phyloP scores from a whole-genome alignment of 1,284 basidiomycete species.

The Entoloma clypeatum region DNA sequence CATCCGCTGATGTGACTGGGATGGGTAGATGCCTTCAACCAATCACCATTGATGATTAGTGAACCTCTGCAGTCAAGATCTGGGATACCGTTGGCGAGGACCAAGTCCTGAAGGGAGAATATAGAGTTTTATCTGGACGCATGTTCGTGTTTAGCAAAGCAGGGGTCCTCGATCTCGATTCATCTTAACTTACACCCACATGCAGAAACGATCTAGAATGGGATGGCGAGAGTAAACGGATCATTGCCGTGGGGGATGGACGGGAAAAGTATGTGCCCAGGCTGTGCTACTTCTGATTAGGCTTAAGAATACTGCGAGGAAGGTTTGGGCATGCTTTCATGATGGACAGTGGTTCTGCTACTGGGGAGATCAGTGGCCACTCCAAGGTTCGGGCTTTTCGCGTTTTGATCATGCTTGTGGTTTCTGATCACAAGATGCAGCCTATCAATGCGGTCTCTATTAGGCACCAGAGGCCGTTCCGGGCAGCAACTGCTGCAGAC shows the following conservation, averaged over 20 bases:
- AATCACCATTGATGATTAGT: background rate
- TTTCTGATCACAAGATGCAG: slow-evolving; percentile 33
- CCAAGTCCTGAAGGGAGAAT: slow-evolving; percentile 81
- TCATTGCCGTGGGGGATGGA: slow-evolving; percentile 96
- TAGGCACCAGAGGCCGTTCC: slow-evolving; percentile 85
- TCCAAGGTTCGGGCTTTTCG: slow-evolving; percentile 61
- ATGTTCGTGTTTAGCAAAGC: too few relatives aligned
- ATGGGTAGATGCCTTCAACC: slow-evolving; percentile 50
- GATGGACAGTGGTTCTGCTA: slow-evolving; percentile 84
- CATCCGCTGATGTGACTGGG: slow-evolving; percentile 80
- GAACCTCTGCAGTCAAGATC: slow-evolving; percentile 60
- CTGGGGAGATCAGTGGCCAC: slow-evolving; percentile 93
- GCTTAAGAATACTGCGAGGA: slow-evolving; percentile 6
- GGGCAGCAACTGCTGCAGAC: slow-evolving; percentile 86
- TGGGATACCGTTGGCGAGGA: slow-evolving; percentile 95
- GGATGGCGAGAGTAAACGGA: slow-evolving; percentile 95
- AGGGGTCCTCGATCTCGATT: too few relatives aligned
- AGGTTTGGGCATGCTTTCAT: slow-evolving; percentile 89
- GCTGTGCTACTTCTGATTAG: background rate
- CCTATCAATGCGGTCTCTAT: slow-evolving; percentile 90
- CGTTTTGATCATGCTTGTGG: background rate
- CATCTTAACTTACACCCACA: slow-evolving; percentile 3
- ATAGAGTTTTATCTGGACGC: slow-evolving; percentile 77
- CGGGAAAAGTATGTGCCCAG: slow-evolving; percentile 66
- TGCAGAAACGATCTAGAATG: slow-evolving; percentile 88